Conservation (phyloP, 345 rosid genomes). For the Eucalyptus sideroxylon region DNA sequence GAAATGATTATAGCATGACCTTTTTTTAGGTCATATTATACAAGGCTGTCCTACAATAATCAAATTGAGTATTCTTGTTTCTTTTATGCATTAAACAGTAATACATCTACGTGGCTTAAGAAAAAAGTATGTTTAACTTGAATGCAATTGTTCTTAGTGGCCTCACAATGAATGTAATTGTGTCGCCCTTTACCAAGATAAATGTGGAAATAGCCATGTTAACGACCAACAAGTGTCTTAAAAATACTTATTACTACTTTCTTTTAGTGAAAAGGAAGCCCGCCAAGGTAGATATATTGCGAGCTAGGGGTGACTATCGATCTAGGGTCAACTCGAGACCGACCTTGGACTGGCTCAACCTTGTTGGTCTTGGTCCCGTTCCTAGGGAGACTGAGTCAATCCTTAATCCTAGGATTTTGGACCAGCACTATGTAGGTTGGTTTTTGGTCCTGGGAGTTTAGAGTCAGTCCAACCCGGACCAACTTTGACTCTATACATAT, state of each 20-base stretch:
- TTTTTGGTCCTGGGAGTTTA: too few species aligned
- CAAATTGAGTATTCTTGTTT: background rate
- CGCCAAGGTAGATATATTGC: background rate
- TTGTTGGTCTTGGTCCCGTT: rapidly evolving
- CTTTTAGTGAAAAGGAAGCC: background rate
- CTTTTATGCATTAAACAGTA: background rate
- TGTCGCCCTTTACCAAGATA: background rate
- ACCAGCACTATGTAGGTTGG: rapidly evolving
- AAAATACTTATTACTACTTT: background rate
- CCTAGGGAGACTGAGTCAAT: rapidly evolving
- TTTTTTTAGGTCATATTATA: background rate
- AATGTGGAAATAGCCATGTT: background rate
- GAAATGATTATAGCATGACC: background rate
- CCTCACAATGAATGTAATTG: background rate
- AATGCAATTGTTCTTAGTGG: background rate
- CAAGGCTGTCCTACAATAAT: background rate
- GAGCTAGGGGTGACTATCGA: background rate
- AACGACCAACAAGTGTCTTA: background rate
- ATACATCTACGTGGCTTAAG: background rate
- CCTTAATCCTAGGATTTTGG: too few species aligned
- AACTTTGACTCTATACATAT: too few species aligned
- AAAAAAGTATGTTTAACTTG: background rate
- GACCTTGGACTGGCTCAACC: rapidly evolving
- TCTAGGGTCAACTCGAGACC: rapidly evolving
- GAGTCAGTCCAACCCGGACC: rapidly evolving